Evolutionary conservation across 192 early-diverging fungal species (phyloP).

Genomic region (Irineochytrium annulatum): DNA sequence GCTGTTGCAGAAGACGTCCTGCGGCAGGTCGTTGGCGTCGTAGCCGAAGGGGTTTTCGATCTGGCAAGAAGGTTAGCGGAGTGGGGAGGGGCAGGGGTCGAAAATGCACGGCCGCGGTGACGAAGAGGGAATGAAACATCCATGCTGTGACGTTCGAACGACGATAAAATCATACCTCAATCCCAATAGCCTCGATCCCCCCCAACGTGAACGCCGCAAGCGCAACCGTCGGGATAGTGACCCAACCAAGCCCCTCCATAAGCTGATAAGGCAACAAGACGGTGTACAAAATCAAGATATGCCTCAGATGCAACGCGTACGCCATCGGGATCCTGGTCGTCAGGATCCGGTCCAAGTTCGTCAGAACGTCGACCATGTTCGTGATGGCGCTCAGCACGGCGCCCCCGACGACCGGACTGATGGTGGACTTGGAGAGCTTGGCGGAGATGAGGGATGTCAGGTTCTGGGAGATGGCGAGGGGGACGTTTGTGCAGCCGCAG

Average conservation of each 20-base stretch:
- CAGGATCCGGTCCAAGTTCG: conserved; percentile 62
- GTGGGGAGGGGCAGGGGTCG: too few species aligned
- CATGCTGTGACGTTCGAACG: too few species aligned
- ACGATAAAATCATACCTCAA: conserved; percentile 38
- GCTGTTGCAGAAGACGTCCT: conserved; percentile 21
- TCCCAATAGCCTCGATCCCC: conserved; percentile 72
- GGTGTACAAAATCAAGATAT: conserved; percentile 57
- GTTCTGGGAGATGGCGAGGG: not conserved
- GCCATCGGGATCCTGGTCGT: conserved; percentile 65
- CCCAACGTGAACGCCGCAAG: conserved; percentile 66
- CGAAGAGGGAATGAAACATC: too few species aligned
- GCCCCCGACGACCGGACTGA: not conserved
- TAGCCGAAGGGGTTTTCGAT: conserved; percentile 22
- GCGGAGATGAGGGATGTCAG: conserved; percentile 3
- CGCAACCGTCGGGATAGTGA: conserved; percentile 60
- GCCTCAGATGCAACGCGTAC: conserved; percentile 65
- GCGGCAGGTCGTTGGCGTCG: conserved; percentile 21
- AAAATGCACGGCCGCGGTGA: too few species aligned
- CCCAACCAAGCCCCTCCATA: conserved; percentile 38
- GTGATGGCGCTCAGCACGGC: not conserved
- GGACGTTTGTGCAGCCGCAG: conserved; percentile 14
- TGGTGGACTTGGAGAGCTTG: conserved; percentile 1
- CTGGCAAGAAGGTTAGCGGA: too few species aligned
- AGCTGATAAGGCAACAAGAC: conserved; percentile 61
- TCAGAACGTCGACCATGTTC: conserved; percentile 1